A percentile compares a stretch with the other conserved stretches of the same genome.
phyloP scores from a whole-genome alignment of 1,284 basidiomycete genomes.

The Caloboletus inedulis region DNA sequence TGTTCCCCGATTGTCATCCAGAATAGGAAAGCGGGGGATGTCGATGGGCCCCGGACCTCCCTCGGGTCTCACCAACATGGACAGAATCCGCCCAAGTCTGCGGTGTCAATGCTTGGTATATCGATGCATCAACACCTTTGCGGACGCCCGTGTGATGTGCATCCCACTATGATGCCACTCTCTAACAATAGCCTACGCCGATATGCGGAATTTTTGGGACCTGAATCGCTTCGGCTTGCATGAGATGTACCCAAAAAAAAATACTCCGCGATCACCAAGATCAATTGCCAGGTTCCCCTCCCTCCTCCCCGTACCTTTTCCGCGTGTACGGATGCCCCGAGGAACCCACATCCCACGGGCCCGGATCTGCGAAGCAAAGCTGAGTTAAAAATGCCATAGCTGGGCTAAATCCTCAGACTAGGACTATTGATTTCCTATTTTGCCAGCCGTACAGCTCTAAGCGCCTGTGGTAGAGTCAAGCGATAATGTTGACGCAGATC shows the following conservation, averaged over 20 bases:
- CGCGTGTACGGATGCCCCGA: neutral
- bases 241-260: neutral
- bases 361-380: too few species aligned
- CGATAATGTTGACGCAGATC: too few species aligned
- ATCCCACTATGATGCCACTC: neutral
- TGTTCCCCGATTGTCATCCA: neutral
- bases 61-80: neutral
- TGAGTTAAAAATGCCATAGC: too few species aligned
- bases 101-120: neutral
- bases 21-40: conserved; percentile 3
- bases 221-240: neutral
- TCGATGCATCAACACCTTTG: neutral
- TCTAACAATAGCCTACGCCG: neutral
- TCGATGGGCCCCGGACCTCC: too few species aligned
- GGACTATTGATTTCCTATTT: too few species aligned
- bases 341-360: neutral
- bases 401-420: too few species aligned
- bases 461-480: too few species aligned
- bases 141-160: too few species aligned
- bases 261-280: neutral
- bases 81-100: neutral
- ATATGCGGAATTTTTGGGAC: neutral
- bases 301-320: neutral
- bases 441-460: too few species aligned
- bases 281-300: neutral